Base-by-base conservation (phyloP, 1,284 basidiomycete species). In the Rhodotorula sp. region DNA sequence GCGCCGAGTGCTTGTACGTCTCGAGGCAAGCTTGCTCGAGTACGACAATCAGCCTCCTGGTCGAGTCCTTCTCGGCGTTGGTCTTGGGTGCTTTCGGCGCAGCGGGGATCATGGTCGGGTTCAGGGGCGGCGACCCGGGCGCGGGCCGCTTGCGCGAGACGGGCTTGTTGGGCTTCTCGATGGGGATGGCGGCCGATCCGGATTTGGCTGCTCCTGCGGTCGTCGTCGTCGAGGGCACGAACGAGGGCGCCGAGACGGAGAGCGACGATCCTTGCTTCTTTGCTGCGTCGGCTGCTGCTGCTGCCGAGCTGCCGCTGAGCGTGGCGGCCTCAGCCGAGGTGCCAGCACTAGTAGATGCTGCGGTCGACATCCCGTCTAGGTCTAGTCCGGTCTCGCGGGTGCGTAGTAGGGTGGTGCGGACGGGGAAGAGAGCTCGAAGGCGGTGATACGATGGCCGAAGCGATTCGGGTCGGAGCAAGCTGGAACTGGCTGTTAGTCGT, bases 11-110 rank as follows among this genome's bases (percentile, higher is more conserved):
- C 70, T 92, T 88, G 84, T 98, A 99, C 3, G 93, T 92, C 84
- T 99, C 77, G 61, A 99, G 85, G 81, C 96, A 99, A 0, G 96
- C 96, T 76, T 92, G 90, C 81, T 93, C 92, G 51, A 99, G 85
- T 4, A 99, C 87, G 60, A 99, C 94, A 77, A 92, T 97, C 39
- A 99, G 84, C 64, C 90, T 83, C 48, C 92, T 86, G 65, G 89
- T 88, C 39, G 85, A 85, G 48, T 90, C 87, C 69, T 88, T 79
- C 84, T 85, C 84, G 52, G 81, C 80, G 31, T 80, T 79, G 10
- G 83, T 87, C 78, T 89, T 89, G 14, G 91, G 86, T 23, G 92
- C 89, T 64, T 90, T 88, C 3, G 92, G 91, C 76, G 90, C 90
- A 1, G 89, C 84, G 49, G 91, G 92, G 16, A 92, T 82, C 87